Conservation (phyloP, 305 asterid species). For the Rubia tinctorum region DNA sequence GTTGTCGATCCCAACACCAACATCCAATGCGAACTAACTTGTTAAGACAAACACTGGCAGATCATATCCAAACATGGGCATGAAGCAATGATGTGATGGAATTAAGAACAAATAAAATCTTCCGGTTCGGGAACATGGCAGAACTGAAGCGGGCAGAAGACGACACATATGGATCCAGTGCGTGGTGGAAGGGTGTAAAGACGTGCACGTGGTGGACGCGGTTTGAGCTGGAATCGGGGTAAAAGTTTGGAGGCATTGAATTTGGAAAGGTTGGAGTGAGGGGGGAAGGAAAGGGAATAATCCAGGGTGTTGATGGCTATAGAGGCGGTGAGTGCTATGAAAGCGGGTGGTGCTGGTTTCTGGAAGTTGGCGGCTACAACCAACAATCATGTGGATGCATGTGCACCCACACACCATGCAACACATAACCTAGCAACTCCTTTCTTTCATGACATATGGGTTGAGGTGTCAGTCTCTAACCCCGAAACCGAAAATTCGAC, state of each 20-base stretch:
- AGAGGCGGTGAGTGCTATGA: slow-evolving; percentile 6
- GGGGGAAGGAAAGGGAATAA: slow-evolving; percentile 27
- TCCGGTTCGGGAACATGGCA: slow-evolving; percentile 6
- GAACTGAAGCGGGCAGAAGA: neutral
- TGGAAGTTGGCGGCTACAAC: slow-evolving; percentile 17
- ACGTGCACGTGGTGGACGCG: slow-evolving; percentile 1
- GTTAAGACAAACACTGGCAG: neutral
- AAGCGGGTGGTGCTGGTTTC: slow-evolving; percentile 22
- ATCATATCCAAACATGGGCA: neutral
- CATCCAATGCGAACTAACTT: neutral
- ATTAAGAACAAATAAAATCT: neutral
- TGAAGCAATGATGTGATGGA: neutral
- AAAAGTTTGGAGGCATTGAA: slow-evolving; percentile 25
- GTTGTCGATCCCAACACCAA: neutral
- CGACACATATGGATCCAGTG: neutral
- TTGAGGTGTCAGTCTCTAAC: neutral
- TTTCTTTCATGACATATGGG: neutral
- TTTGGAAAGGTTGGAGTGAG: slow-evolving; percentile 25
- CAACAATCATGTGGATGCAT: slow-evolving; percentile 36
- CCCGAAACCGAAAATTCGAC: too few relatives aligned
- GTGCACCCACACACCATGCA: slow-evolving; percentile 34
- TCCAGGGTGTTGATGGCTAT: slow-evolving; percentile 28
- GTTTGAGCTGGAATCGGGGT: neutral
- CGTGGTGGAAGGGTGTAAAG: neutral
- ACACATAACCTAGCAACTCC: neutral